Evolutionary conservation across 495 filamentous ascomycete species (phyloP).

Genomic region (Aspergillus saccharolyticus): DNA sequence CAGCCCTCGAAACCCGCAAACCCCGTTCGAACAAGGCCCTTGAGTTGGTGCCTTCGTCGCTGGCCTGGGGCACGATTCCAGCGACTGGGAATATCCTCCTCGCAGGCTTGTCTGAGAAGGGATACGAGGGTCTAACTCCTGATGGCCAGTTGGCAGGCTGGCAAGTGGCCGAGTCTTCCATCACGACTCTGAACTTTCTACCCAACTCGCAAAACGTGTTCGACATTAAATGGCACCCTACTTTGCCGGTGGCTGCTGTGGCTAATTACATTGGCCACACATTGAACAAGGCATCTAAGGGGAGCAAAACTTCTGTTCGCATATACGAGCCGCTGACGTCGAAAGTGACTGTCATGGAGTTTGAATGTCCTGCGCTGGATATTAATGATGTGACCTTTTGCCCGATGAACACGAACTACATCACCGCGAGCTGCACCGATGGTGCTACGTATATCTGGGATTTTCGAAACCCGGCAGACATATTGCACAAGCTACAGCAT

Average conservation of each 20-base stretch:
- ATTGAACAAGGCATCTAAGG: conserved; percentile 30
- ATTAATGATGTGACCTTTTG: conserved; percentile 75
- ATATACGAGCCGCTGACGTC: conserved; percentile 41
- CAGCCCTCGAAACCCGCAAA: conserved; percentile 13
- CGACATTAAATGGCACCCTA: conserved; percentile 74
- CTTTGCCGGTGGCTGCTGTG: conserved; percentile 50
- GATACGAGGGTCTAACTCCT: conserved; percentile 42
- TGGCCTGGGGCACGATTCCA: conserved; percentile 62
- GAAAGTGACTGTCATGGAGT: conserved; percentile 28
- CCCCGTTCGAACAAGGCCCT: conserved; percentile 44
- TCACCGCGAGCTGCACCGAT: conserved; percentile 82
- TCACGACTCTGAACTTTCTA: conserved; percentile 38
- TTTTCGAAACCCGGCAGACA: conserved; percentile 46
- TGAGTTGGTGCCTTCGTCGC: conserved; percentile 56
- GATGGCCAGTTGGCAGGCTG: conserved; percentile 71
- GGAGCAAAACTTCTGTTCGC: conserved; percentile 46
- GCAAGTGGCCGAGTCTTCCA: conserved; percentile 49
- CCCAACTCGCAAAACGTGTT: conserved; percentile 68
- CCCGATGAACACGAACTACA: conserved; percentile 46
- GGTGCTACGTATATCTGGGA: conserved; percentile 86
- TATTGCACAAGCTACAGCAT: conserved; percentile 66
- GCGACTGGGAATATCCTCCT: conserved; percentile 56
- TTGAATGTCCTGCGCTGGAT: conserved; percentile 73
- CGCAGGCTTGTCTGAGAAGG: conserved; percentile 68
- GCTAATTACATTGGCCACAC: conserved; percentile 40